Conservation (phyloP, 2,329 filamentous ascomycete species). For the Ophiostoma triangulosporum region DNA sequence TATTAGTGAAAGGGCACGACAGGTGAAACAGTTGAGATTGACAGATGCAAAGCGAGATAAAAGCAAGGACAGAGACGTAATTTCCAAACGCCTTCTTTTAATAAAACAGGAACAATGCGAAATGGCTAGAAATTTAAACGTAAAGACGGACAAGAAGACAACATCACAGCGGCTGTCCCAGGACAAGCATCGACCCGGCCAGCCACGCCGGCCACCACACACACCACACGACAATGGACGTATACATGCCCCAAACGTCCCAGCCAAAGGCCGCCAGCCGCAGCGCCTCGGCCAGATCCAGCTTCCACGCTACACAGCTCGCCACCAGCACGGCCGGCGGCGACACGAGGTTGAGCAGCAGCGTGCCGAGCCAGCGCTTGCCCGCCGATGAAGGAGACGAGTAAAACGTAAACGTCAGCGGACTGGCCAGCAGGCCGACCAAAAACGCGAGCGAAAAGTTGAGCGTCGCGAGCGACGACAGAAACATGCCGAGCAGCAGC, state of each 20-base stretch:
- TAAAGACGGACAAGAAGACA: not conserved
- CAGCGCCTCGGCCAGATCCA: slow-evolving; percentile 44
- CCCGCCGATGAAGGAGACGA: slow-evolving; percentile 27
- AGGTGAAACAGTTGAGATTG: no score
- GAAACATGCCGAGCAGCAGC: slow-evolving; percentile 80
- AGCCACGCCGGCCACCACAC: slow-evolving; percentile 94
- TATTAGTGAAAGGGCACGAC: no score
- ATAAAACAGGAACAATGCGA: not conserved
- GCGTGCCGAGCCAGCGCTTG: slow-evolving; percentile 28
- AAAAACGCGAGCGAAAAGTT: slow-evolving; percentile 89
- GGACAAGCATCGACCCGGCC: slow-evolving; percentile 42
- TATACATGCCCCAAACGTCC: slow-evolving; percentile 83
- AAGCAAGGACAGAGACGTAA: not conserved
- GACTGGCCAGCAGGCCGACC: slow-evolving; percentile 64
- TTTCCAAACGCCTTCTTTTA: not conserved
- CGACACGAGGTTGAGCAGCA: slow-evolving; percentile 45
- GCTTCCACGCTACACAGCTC: slow-evolving; percentile 28
- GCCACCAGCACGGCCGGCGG: slow-evolving; percentile 43
- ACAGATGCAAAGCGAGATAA: not conserved
- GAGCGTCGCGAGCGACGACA: slow-evolving; percentile 83
- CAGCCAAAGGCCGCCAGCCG: slow-evolving; percentile 70
- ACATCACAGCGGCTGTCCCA: slow-evolving; percentile 23
- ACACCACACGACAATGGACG: slow-evolving; percentile 80
- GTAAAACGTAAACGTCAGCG: slow-evolving; percentile 57
- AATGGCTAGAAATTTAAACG: not conserved